phyloP scores from a whole-genome alignment of 129 eudicot species.

The Centella asiatica region DNA sequence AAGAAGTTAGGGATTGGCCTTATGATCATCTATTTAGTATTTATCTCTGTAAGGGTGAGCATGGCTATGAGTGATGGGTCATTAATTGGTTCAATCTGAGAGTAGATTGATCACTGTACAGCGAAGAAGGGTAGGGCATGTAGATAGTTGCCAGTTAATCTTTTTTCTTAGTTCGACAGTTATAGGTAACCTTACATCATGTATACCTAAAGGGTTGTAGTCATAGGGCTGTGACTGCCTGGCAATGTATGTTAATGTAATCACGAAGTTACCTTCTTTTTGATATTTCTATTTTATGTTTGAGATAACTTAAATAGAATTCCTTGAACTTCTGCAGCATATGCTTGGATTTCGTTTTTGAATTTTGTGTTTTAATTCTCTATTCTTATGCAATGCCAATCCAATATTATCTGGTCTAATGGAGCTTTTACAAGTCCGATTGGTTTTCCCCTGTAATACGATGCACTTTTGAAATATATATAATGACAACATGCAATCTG shows the following conservation, averaged over 20 bases:
- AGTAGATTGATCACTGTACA: slow-evolving; percentile 7
- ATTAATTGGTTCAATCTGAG: slow-evolving; percentile 22
- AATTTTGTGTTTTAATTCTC: background rate
- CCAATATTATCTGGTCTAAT: background rate
- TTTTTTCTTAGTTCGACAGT: background rate
- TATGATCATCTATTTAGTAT: slow-evolving; percentile 45
- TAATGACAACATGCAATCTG: no score
- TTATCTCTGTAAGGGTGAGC: slow-evolving; percentile 37
- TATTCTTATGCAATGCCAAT: background rate
- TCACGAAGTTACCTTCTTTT: background rate
- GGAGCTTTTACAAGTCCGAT: background rate
- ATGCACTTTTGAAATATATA: background rate
- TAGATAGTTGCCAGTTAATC: slow-evolving; percentile 6
- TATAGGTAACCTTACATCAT: background rate
- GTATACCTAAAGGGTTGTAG: background rate
- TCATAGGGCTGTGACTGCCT: background rate
- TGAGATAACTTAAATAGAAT: background rate
- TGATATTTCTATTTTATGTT: background rate
- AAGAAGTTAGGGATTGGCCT: slow-evolving; percentile 61
- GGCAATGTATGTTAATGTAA: background rate
- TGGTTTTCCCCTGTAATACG: background rate
- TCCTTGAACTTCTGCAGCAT: background rate
- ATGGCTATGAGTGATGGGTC: slow-evolving; percentile 42
- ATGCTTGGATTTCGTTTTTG: background rate
- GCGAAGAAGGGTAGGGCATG: background rate